Evolutionary conservation across 345 rosid genomes (phyloP), one percentile per base, ranked within the genome.

Genomic region (Arabidopsis thaliana): DNA sequence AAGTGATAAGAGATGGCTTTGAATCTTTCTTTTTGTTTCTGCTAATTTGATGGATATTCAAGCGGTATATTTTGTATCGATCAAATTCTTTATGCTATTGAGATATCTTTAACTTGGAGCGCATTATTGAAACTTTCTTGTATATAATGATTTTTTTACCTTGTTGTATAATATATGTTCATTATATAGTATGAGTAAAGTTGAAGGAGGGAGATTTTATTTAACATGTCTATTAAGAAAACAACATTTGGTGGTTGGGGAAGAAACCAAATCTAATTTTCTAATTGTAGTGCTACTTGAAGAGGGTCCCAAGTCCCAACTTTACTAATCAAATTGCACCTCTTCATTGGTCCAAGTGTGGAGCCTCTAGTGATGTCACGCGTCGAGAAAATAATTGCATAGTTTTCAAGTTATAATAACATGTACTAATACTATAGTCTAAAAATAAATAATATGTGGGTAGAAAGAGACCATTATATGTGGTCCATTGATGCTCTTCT

Each of bases 301-400:
- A 63, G 66, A 46, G 52, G 71, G 58, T 45, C 60, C 66, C 6
- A 52, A 45, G 32, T 28, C 32, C 32, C 32, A 28, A 44, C 23
- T 56, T 57, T 65, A 16, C 12, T 71, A 71, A 65, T 65, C 56
- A 28, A 71, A 77, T 65, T 49, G 12, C 41, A 72, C 48, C 76
- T 57, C 48, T 40, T 64, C 25, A 71, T 71, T 77, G 76, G 80
- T 71, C 80, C 76, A 77, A 64, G 67, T 71, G 76, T 77, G 76
- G 62, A 77, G 66, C 72, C 80, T 64, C 38, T 57, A 14, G 2
- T 30, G 76, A 64, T 70, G 55, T 64, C 40, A 71, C 72, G 41
- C 25, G 8, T 71, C 71, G 30, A 38, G 22, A 46, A 32, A 56
- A 70, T 38, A 77, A 64, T 70, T 50, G 69, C 33, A 61, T 52